Percentiles rank a stretch among this genome's conserved stretches.
Evolutionary conservation across 164 flowering plant genomes (phyloP).

Genomic region (Aristolochia fimbriata): DNA sequence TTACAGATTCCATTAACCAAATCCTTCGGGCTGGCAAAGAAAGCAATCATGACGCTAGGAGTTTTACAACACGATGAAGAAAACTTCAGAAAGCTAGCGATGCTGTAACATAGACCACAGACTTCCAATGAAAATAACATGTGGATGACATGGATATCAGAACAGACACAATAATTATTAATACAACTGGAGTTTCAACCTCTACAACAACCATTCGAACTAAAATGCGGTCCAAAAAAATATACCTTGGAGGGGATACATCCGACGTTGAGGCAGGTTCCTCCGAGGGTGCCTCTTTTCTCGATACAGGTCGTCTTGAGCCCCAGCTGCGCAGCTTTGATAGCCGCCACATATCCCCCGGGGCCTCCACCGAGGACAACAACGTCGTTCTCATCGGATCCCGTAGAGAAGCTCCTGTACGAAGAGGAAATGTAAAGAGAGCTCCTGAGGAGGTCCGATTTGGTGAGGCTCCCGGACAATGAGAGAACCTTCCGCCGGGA

Average conservation of each 20-base stretch:
- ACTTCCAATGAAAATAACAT: background rate
- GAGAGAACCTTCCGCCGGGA: slow-evolving; percentile 41
- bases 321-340: slow-evolving; percentile 91
- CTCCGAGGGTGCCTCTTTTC: slow-evolving; percentile 90
- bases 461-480: slow-evolving; percentile 20
- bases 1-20: no score
- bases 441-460: slow-evolving; percentile 21
- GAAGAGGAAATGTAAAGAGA: slow-evolving; percentile 23
- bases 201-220: background rate
- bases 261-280: slow-evolving; percentile 94
- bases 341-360: slow-evolving; percentile 97
- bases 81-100: background rate
- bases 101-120: background rate
- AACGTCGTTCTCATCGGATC: slow-evolving; percentile 82
- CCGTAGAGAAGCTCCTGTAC: slow-evolving; percentile 51
- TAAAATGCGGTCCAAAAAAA: no score
- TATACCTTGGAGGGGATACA: slow-evolving; percentile 92
- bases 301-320: slow-evolving; percentile 90
- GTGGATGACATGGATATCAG: background rate
- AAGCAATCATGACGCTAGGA: no score
- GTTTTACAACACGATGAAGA: no score
- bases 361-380: slow-evolving; percentile 94
- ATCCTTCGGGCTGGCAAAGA: no score
- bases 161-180: background rate
- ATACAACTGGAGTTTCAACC: background rate